Base-by-base conservation (phyloP, 108 stramenopile genomes). In the Skeletonema potamos region DNA sequence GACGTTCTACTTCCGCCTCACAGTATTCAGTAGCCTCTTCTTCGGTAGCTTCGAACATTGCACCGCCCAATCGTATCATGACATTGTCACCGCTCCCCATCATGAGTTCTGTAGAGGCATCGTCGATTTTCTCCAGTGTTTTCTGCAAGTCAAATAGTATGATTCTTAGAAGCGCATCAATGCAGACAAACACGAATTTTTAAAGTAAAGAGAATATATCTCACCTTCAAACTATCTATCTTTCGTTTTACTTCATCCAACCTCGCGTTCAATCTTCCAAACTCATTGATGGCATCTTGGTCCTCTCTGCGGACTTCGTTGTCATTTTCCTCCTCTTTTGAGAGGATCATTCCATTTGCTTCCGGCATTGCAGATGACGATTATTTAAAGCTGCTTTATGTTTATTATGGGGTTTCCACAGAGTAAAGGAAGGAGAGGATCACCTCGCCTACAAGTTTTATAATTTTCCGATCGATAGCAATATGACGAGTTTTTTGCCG, bases 51-150 rank as follows among this genome's bases (percentile, higher is more conserved):
- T 93, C 89, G 69, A 97, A 87, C 70, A 97, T 93, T 7, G 96
- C 85, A 54, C 95, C 94, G 9, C 96, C 96, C 44, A 92, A 66
- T 20, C 91, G 44, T 36, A 97, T 62, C 75, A 91, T 86, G 10
- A 89, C 78, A 12, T 73, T 73, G 26, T 89, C 91, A 6, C 87
- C 89, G 17, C 74, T 69, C 1, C 86, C 85, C 96, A 97, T 97
- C 92, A 94, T 94, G 24, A 97, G 81, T 83, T 97, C 96, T 30
- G 96, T 94, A n/a, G 90, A 89, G 30, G 96, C 96, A 81, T 97
- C 96, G 67, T 96, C 94, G 24, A 97, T 68, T 58, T 90, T 76
- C 79, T 97, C 96, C 11, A 95, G 54, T 6, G 80, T 66, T 82
- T 89, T 86, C 87, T 90, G 67, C 39, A 10, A 41, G 13, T 41